A percentile compares a stretch with the other conserved stretches of the same genome.
Evolutionary conservation across 2,329 filamentous ascomycete species (phyloP).

Genomic region (Eutypa lata): DNA sequence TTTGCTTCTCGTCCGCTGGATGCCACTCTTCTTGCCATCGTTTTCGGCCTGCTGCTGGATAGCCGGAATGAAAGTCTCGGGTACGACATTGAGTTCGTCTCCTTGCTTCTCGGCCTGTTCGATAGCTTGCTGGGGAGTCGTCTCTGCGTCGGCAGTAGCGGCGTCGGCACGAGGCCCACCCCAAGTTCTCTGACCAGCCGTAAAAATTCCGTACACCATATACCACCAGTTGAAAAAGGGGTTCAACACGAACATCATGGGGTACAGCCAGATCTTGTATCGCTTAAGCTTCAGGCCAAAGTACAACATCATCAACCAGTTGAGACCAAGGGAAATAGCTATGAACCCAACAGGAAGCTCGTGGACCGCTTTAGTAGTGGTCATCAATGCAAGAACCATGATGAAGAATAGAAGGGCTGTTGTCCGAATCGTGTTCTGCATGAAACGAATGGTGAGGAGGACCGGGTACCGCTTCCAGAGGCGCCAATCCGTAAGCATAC

Average conservation of each 20-base stretch:
- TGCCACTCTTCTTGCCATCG: slow-evolving; percentile 29
- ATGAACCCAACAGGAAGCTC: slow-evolving; percentile 92
- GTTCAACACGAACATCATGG: slow-evolving; percentile 91
- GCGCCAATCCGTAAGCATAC: slow-evolving; percentile 93
- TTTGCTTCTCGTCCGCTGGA: slow-evolving; percentile 50
- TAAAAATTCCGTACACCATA: slow-evolving; percentile 96
- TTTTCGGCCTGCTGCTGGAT: slow-evolving; percentile 39
- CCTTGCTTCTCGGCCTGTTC: slow-evolving; percentile 74
- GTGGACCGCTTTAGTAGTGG: slow-evolving; percentile 72
- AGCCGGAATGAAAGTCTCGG: slow-evolving; percentile 74
- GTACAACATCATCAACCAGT: slow-evolving; percentile 95
- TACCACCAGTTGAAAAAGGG: slow-evolving; percentile 99
- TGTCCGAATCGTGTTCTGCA: slow-evolving; percentile 94
- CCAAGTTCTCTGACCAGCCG: slow-evolving; percentile 91
- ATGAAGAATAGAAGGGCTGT: slow-evolving; percentile 93
- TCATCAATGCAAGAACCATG: slow-evolving; percentile 81
- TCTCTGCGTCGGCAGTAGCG: slow-evolving; percentile 70
- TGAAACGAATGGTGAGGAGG: slow-evolving; percentile 80
- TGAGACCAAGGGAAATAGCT: slow-evolving; percentile 84
- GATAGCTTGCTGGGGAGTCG: slow-evolving; percentile 78
- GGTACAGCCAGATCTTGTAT: slow-evolving; percentile 94
- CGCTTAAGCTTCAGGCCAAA: slow-evolving; percentile 83
- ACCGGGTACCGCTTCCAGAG: slow-evolving; percentile 90
- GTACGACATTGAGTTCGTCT: slow-evolving; percentile 86
- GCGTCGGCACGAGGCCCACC: slow-evolving; percentile 90